A percentile compares a stretch with the other conserved stretches of the same genome.
Evolutionary conservation across 2,329 filamentous ascomycete species (phyloP).

Genomic region (Phaeomoniella chlamydospora): DNA sequence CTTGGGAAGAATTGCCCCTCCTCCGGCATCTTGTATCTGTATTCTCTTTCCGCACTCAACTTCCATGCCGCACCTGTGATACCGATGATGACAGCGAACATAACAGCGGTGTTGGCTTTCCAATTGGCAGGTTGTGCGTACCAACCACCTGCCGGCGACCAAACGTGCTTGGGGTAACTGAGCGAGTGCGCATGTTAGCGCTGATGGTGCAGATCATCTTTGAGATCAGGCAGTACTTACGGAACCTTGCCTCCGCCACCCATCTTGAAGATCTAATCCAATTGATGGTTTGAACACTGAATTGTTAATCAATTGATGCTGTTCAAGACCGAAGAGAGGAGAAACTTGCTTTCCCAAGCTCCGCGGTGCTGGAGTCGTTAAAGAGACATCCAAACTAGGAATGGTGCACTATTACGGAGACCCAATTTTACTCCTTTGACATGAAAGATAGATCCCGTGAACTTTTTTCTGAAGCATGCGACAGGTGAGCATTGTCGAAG

Average conservation of each 20-base stretch:
- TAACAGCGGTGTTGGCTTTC: slow-evolving; percentile 77
- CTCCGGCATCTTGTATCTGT: slow-evolving; percentile 62
- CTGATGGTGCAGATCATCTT: slow-evolving; percentile 10
- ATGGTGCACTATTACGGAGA: not conserved
- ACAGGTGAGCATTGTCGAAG: no score
- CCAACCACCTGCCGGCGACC: slow-evolving; percentile 97
- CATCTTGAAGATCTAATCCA: slow-evolving; percentile 29
- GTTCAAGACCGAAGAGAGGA: no score
- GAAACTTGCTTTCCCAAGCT: no score
- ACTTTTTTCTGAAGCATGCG: no score
- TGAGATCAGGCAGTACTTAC: no score
- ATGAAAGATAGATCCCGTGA: no score
- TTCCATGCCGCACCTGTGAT: slow-evolving; percentile 56
- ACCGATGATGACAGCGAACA: slow-evolving; percentile 53
- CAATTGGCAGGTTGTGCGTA: slow-evolving; percentile 91
- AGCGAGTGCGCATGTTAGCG: slow-evolving; percentile 5
- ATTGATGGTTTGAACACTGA: no score
- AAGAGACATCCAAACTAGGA: not conserved
- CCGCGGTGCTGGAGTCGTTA: not conserved
- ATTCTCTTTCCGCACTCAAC: slow-evolving; percentile 59
- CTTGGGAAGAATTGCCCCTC: slow-evolving; percentile 67
- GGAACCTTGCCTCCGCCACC: slow-evolving; percentile 70
- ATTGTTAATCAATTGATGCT: no score
- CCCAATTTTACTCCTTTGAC: not conserved
- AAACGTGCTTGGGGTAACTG: slow-evolving; percentile 97